Evolutionary conservation across 306 rosid genomes (phyloP).

Genomic region (Prunus davidiana): DNA sequence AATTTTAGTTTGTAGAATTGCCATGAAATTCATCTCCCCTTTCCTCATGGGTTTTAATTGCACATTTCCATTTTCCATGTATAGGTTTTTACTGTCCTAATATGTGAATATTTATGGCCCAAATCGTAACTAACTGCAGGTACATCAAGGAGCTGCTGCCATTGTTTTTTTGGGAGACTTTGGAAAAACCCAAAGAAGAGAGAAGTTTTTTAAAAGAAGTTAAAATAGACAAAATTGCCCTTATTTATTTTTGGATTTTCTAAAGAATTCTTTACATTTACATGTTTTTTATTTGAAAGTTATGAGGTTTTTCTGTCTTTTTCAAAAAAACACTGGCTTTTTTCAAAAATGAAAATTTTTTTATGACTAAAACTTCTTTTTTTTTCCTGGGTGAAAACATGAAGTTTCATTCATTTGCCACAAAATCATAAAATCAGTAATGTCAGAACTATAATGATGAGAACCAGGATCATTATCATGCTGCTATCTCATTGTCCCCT

Average conservation of each 20-base stretch:
- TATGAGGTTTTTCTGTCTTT: too few species aligned
- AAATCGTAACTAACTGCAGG: background rate
- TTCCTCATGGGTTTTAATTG: background rate
- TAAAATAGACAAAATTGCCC: too few species aligned
- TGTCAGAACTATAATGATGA: background rate
- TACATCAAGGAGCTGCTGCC: background rate
- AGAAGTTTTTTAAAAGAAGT: too few species aligned
- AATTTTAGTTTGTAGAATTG: background rate
- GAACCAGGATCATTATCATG: background rate
- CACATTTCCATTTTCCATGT: background rate
- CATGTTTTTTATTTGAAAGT: too few species aligned
- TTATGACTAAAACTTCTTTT: too few species aligned
- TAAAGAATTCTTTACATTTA: too few species aligned
- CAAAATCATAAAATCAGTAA: background rate
- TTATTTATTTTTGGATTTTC: too few species aligned
- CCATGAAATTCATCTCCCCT: constrained; percentile 3
- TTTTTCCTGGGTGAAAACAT: background rate
- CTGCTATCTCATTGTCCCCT: background rate
- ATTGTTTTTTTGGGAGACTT: background rate
- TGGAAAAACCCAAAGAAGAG: too few species aligned
- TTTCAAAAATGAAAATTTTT: too few species aligned
- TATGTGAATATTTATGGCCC: background rate
- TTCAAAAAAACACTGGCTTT: too few species aligned
- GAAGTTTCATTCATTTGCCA: background rate
- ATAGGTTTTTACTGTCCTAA: background rate